A percentile compares a stretch with the other conserved stretches of the same genome.
These are phyloP conservation scores for Orbilia quercus DNA, from an alignment of 2,329 filamentous ascomycete species.

Conservation along the genomic window DNA sequence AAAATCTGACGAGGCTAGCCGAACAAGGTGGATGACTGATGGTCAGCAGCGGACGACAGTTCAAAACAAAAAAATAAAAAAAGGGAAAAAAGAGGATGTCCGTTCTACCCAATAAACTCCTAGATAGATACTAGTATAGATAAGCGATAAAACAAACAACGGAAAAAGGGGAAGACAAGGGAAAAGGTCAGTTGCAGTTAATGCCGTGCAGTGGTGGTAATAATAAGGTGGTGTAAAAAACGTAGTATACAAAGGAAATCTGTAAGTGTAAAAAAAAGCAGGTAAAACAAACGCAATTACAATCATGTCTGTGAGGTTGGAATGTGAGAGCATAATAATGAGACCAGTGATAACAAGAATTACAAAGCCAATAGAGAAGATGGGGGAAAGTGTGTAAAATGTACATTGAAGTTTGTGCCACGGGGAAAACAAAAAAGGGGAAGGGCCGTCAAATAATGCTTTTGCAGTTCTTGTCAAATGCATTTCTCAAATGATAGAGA, in stretches of 20 bases:
- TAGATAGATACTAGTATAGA: conserved; percentile 35
- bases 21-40: neutral
- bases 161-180: conserved; percentile 12
- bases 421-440: conserved; percentile 11
- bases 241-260: conserved; percentile 52
- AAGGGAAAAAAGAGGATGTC: no score
- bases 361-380: conserved; percentile 30
- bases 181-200: conserved; percentile 11
- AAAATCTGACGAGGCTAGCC: no score
- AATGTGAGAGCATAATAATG: conserved; percentile 2
- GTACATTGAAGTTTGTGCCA: conserved; percentile 38
- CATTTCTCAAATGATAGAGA: conserved; percentile 27
- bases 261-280: neutral
- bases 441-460: conserved; percentile 24
- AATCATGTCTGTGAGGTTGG: conserved; percentile 39
- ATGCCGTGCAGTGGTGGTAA: conserved; percentile 35
- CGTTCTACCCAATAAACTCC: conserved; percentile 54
- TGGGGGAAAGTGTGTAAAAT: conserved; percentile 24
- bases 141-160: conserved; percentile 5
- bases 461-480: conserved; percentile 24
- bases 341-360: conserved; percentile 5
- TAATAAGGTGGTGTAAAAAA: conserved; percentile 17
- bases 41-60: no score
- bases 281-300: conserved; percentile 15
- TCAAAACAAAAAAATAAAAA: conserved; percentile 14